These are phyloP conservation scores for Purshia tridentata DNA, from an alignment of 306 rosid species.

Conservation along the genomic window DNA sequence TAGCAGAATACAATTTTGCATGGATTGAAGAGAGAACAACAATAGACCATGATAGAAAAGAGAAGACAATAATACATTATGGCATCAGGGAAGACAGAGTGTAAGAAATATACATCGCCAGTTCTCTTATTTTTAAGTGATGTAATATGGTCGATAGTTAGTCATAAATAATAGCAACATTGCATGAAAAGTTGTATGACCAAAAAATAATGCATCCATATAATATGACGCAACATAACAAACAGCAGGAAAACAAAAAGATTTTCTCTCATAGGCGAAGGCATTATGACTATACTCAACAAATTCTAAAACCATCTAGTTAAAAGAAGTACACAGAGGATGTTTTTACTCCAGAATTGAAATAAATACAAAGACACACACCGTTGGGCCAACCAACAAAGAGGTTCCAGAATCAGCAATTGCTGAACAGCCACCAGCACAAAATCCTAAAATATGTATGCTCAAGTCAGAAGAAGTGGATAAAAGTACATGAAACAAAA, in stretches of 20 bases:
- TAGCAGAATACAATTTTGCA: neutral
- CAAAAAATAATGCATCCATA: neutral
- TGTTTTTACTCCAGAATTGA: neutral
- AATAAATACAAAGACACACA: slow-evolving; percentile 8
- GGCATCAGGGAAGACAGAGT: neutral
- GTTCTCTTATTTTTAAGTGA: neutral
- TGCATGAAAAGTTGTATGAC: neutral
- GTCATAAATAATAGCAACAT: neutral
- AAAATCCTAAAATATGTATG: slow-evolving; percentile 52
- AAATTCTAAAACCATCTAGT: neutral
- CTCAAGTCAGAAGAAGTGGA: neutral
- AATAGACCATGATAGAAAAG: neutral
- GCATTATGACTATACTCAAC: neutral
- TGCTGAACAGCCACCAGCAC: slow-evolving; percentile 71
- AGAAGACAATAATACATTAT: neutral
- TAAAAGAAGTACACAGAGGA: neutral
- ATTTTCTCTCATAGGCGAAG: neutral
- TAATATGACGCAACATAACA: neutral
- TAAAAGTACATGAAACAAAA: neutral
- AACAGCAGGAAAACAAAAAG: neutral
- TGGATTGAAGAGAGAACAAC: neutral
- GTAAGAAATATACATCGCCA: neutral
- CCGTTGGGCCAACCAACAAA: slow-evolving; percentile 76
- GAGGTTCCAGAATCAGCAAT: slow-evolving; percentile 91
- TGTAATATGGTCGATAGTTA: neutral